A percentile compares a stretch with the other conserved stretches of the same genome.
These are phyloP conservation scores for Candida hungchunana DNA, from an alignment of 805 yeast genomes.

Conservation along the genomic window DNA sequence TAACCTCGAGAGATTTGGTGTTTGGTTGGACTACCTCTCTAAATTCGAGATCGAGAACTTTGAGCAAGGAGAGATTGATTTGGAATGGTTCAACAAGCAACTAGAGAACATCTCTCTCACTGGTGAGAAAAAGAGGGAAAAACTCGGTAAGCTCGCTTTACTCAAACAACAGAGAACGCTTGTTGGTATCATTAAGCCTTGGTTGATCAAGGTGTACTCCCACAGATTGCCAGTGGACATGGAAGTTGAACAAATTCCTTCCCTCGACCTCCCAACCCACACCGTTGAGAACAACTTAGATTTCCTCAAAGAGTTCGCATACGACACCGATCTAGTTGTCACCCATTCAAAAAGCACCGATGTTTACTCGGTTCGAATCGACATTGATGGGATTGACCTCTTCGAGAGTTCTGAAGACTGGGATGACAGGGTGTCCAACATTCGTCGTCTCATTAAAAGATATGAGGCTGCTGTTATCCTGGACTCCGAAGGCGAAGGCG, in stretches of 20 bases:
- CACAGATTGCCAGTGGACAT: constrained; percentile 25
- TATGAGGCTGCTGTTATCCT: constrained; percentile 58
- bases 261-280: constrained; percentile 41
- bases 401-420: constrained; percentile 65
- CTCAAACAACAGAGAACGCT: constrained; percentile 72
- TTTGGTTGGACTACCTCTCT: constrained; percentile 73
- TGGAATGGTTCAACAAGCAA: constrained; percentile 87
- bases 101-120: constrained; percentile 71
- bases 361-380: constrained; percentile 56
- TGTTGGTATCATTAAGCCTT: constrained; percentile 51
- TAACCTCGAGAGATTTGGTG: constrained; percentile 63
- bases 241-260: constrained; percentile 36
- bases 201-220: constrained; percentile 36
- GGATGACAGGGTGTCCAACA: constrained; percentile 44
- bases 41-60: constrained; percentile 82
- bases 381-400: constrained; percentile 70
- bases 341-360: constrained; percentile 58
- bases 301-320: constrained; percentile 59
- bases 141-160: constrained; percentile 59
- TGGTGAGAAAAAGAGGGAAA: constrained; percentile 65
- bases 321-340: constrained; percentile 61
- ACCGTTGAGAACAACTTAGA: constrained; percentile 41
- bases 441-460: constrained; percentile 53
- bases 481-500: constrained; percentile 55
- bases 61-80: constrained; percentile 77